These are phyloP conservation scores for Camellia japonica DNA, from an alignment of 148 eudicot species.

Conservation along the genomic window DNA sequence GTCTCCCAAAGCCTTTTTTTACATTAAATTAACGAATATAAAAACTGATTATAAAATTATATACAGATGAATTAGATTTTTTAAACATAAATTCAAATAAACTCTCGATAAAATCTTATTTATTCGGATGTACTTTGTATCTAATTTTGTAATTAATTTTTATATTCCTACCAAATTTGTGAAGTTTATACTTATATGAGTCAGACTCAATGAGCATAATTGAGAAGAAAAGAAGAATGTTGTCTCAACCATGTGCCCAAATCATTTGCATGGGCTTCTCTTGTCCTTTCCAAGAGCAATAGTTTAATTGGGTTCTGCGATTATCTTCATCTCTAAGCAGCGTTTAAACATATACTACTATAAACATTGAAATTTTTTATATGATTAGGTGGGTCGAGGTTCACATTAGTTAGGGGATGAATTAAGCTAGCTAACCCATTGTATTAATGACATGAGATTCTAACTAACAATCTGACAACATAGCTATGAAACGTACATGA, in stretches of 20 bases:
- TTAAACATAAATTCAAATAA: too few species aligned
- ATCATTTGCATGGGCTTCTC: slow-evolving; percentile 28
- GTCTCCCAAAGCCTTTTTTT: not conserved
- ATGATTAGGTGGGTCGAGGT: not conserved
- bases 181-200: not conserved
- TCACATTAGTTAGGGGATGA: too few species aligned
- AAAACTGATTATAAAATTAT: too few species aligned
- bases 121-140: too few species aligned
- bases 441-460: too few species aligned
- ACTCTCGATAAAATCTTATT: too few species aligned
- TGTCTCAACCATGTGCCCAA: slow-evolving; percentile 24
- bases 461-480: too few species aligned
- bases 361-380: not conserved
- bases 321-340: slow-evolving; percentile 10
- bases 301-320: not conserved
- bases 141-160: too few species aligned
- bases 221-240: not conserved
- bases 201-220: not conserved
- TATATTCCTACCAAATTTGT: too few species aligned
- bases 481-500: too few species aligned
- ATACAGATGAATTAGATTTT: too few species aligned
- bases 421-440: too few species aligned
- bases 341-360: not conserved
- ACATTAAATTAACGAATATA: not conserved
- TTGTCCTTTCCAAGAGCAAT: slow-evolving; percentile 14